Conservation (phyloP, 345 rosid genomes). For the Cardamine occulta region DNA sequence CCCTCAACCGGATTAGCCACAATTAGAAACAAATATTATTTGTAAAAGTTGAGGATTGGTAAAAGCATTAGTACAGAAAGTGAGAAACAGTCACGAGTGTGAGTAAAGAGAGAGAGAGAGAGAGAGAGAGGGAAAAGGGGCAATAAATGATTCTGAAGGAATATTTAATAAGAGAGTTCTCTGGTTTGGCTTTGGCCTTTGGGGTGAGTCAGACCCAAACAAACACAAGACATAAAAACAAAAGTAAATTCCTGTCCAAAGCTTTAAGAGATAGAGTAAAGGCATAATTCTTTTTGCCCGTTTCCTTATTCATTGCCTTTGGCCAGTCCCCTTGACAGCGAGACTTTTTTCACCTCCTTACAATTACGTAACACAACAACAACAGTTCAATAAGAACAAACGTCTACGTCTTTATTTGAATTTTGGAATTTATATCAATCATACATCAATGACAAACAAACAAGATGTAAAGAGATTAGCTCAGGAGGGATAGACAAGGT, state of each 20-base stretch:
- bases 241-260: slow-evolving; percentile 43
- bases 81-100: slow-evolving; percentile 18
- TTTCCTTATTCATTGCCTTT: slow-evolving; percentile 44
- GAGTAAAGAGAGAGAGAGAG: not conserved
- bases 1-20: not conserved
- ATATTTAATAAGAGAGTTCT: slow-evolving; percentile 39
- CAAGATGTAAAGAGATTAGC: slow-evolving; percentile 50
- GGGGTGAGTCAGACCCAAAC: slow-evolving; percentile 46
- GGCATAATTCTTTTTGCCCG: slow-evolving; percentile 50
- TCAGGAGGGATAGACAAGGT: slow-evolving; percentile 98
- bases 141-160: slow-evolving; percentile 40
- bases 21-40: not conserved
- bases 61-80: slow-evolving; percentile 20
- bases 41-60: not conserved
- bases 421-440: slow-evolving; percentile 28
- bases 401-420: not conserved
- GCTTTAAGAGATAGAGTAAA: slow-evolving; percentile 39
- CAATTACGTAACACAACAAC: slow-evolving; percentile 25
- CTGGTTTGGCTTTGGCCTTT: slow-evolving; percentile 36
- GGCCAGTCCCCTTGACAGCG: slow-evolving; percentile 39
- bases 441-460: not conserved
- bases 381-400: not conserved
- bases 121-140: not conserved
- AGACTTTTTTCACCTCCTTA: slow-evolving; percentile 23
- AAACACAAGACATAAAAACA: slow-evolving; percentile 47